These are phyloP conservation scores for Ceratobasidium sp. DNA, from an alignment of 1,284 basidiomycete genomes.

Conservation along the genomic window DNA sequence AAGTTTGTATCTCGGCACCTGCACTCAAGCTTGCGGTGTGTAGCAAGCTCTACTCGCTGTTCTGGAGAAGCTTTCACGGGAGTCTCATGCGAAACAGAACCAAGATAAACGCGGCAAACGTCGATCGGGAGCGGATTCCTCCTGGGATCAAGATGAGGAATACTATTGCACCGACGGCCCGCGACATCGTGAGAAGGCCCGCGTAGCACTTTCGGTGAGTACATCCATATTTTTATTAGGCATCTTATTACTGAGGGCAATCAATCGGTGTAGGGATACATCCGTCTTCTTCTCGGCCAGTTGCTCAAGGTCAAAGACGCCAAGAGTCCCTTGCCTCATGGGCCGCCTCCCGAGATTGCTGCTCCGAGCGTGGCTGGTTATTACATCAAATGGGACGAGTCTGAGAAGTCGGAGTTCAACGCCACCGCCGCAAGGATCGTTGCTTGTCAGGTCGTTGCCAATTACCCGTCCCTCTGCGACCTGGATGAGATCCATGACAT, in stretches of 20 bases:
- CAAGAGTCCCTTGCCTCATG: background rate
- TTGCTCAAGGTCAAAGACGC: background rate
- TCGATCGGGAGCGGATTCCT: too few species aligned
- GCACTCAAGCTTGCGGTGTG: too few species aligned
- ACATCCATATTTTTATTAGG: too few species aligned
- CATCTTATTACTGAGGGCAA: too few species aligned
- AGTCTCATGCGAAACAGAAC: too few species aligned
- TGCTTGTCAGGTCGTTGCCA: background rate
- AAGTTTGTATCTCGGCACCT: too few species aligned
- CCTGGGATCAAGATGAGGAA: too few species aligned
- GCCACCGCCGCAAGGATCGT: background rate
- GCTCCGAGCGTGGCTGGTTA: background rate
- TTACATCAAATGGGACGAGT: background rate
- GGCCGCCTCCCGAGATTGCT: background rate
- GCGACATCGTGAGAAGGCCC: background rate
- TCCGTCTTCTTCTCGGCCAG: background rate
- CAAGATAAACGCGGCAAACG: too few species aligned
- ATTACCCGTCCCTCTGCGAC: background rate
- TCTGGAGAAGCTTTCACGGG: too few species aligned
- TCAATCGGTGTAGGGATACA: background rate
- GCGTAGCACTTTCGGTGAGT: background rate
- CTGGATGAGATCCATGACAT: background rate
- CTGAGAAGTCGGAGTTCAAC: background rate
- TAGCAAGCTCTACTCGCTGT: too few species aligned
- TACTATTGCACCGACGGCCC: background rate